phyloP scores from a whole-genome alignment of 2,329 filamentous ascomycete species.

The Bipolaris gigantea region DNA sequence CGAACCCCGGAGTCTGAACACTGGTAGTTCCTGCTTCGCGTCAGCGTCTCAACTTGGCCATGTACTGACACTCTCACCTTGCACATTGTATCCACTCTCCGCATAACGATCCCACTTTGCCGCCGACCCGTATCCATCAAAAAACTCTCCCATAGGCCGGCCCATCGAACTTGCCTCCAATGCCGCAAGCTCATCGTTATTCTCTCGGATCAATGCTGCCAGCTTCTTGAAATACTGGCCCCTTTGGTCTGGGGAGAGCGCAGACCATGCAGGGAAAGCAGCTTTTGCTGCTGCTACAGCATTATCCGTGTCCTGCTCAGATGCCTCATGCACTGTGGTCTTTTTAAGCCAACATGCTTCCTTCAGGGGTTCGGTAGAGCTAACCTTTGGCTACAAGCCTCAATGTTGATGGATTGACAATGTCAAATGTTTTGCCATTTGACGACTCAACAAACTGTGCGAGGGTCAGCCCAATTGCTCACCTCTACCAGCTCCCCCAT shows the following conservation, averaged over 20 bases:
- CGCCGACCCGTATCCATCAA: slow-evolving; percentile 75
- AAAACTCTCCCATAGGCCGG: slow-evolving; percentile 78
- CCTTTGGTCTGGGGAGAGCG: slow-evolving; percentile 29
- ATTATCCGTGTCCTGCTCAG: slow-evolving; percentile 63
- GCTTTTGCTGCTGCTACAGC: slow-evolving; percentile 68
- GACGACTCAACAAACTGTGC: slow-evolving; percentile 37
- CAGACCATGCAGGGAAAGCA: slow-evolving; percentile 75
- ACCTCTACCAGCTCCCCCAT: not conserved
- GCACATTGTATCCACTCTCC: slow-evolving; percentile 74
- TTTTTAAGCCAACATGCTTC: not conserved
- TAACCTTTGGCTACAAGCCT: slow-evolving; percentile 79
- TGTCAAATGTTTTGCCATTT: slow-evolving; percentile 57
- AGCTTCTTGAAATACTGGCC: slow-evolving; percentile 58
- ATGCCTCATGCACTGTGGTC: slow-evolving; percentile 46
- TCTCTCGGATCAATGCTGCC: slow-evolving; percentile 73
- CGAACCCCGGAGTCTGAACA: slow-evolving; percentile 35
- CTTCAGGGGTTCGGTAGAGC: not conserved
- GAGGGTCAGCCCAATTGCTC: slow-evolving; percentile 4
- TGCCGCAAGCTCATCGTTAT: slow-evolving; percentile 78
- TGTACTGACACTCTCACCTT: slow-evolving; percentile 32
- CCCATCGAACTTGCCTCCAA: slow-evolving; percentile 85
- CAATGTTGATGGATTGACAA: slow-evolving; percentile 79
- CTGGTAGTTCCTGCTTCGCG: slow-evolving; percentile 68
- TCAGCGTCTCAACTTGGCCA: not conserved
- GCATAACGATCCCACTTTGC: slow-evolving; percentile 78